A percentile compares a stretch with the other conserved stretches of the same genome.
phyloP scores from a whole-genome alignment of 2,329 filamentous ascomycete genomes.

The Paracamarosporium sp. region DNA sequence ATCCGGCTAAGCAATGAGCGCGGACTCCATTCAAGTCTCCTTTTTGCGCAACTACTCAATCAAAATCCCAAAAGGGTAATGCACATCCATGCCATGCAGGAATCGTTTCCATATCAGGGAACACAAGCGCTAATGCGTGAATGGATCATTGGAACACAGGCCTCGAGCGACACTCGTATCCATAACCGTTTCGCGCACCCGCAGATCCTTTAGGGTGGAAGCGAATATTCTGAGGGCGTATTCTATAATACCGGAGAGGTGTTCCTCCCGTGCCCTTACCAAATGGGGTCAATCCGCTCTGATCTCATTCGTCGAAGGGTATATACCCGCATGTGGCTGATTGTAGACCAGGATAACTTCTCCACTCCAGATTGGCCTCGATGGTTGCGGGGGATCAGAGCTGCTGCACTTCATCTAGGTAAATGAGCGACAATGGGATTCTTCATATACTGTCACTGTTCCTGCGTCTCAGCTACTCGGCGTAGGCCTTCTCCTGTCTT shows the following conservation, averaged over 20 bases:
- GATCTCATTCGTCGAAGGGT: conserved; percentile 8
- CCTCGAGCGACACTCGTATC: background rate
- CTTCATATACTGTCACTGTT: conserved; percentile 18
- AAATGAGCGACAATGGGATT: conserved; percentile 14
- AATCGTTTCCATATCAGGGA: background rate
- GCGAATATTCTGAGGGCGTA: background rate
- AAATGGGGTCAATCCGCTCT: background rate
- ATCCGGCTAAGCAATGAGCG: too few relatives aligned
- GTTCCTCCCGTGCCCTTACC: background rate
- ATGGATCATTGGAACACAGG: background rate
- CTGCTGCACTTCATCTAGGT: conserved; percentile 15
- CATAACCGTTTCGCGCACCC: background rate
- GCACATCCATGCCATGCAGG: background rate
- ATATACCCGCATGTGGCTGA: conserved; percentile 28
- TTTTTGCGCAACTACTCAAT: background rate
- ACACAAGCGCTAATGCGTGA: background rate
- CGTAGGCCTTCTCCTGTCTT: background rate
- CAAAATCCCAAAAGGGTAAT: background rate
- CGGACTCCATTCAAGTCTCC: too few relatives aligned
- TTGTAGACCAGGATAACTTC: conserved; percentile 13
- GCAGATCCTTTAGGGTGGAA: background rate
- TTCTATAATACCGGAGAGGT: background rate
- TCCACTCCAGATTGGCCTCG: conserved; percentile 9
- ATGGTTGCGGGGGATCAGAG: conserved; percentile 3
- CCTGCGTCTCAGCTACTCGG: conserved; percentile 18